Conservation (phyloP, 306 rosid genomes). For the Lathyrus sativus region DNA sequence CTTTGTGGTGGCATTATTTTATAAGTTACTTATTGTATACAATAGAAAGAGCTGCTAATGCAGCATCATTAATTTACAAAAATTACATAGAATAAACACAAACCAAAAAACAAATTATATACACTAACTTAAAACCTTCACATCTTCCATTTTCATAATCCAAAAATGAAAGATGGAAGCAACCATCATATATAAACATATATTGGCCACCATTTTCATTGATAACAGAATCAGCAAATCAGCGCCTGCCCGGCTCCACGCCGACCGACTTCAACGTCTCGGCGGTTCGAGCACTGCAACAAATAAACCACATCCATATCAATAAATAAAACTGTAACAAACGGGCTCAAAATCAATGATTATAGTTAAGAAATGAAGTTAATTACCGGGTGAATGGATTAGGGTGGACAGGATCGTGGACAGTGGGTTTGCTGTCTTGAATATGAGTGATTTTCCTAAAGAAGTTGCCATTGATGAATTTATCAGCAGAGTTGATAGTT, state of each 20-base stretch:
- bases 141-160: conserved; percentile 12
- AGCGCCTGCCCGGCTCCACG: conserved; percentile 28
- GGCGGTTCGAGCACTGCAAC: conserved; percentile 37
- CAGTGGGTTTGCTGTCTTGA: conserved; percentile 18
- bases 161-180: conserved; percentile 15
- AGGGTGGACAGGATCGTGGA: conserved; percentile 40
- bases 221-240: not conserved
- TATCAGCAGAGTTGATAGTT: conserved; percentile 34
- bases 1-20: conserved; percentile 32
- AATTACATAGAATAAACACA: not conserved
- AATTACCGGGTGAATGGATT: conserved; percentile 43
- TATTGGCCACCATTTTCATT: conserved; percentile 18
- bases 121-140: conserved; percentile 17
- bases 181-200: not conserved
- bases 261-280: conserved; percentile 50
- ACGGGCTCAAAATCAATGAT: no score
- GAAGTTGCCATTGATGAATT: conserved; percentile 47
- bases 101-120: not conserved
- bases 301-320: conserved; percentile 8
- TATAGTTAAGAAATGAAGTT: not conserved
- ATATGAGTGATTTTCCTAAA: conserved; percentile 39
- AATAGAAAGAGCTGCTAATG: not conserved
- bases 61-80: conserved; percentile 32
- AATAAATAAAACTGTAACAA: not conserved
- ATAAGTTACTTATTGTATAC: conserved; percentile 13